These are phyloP conservation scores for Saksenaea oblongispora DNA, from an alignment of 371 early-diverging fungal genomes.

Conservation along the genomic window DNA sequence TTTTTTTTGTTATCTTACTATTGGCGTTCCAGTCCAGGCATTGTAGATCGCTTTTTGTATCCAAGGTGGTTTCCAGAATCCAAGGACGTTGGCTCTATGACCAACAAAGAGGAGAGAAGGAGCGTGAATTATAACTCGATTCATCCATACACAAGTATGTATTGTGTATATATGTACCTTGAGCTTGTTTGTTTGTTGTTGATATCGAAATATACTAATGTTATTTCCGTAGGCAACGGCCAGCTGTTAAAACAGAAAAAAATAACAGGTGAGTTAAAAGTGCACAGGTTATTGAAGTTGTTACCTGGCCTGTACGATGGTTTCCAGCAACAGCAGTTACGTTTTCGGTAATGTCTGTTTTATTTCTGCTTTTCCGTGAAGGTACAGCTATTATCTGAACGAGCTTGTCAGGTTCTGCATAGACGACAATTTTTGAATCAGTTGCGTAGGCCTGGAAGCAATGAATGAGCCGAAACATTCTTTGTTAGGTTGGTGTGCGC, in stretches of 20 bases:
- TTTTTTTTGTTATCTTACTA: constrained; percentile 25
- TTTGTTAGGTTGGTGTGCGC: constrained; percentile 9
- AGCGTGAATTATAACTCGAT: too few species aligned
- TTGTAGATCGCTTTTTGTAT: constrained; percentile 11
- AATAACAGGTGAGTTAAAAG: too few species aligned
- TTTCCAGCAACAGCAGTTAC: constrained; percentile 39
- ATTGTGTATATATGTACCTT: constrained; percentile 9
- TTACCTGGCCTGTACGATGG: constrained; percentile 37
- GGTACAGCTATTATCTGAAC: constrained; percentile 40
- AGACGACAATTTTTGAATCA: constrained; percentile 47
- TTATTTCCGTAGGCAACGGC: constrained; percentile 31
- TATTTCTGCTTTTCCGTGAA: background rate
- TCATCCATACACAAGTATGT: background rate
- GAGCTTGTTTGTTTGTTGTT: constrained; percentile 4
- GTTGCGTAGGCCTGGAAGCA: constrained; percentile 48
- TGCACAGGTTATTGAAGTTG: too few species aligned
- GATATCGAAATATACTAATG: constrained; percentile 10
- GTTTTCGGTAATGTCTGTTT: constrained; percentile 2
- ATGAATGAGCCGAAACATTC: constrained; percentile 12
- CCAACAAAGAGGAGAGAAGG: background rate
- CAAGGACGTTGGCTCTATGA: constrained; percentile 13
- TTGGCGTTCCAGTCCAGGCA: constrained; percentile 49
- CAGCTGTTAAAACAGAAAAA: constrained; percentile 32
- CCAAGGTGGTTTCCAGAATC: constrained; percentile 18
- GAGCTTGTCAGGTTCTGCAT: constrained; percentile 43